These are phyloP conservation scores for Purpureocillium lavendulum DNA, from an alignment of 2,329 filamentous ascomycete species.

Conservation along the genomic window DNA sequence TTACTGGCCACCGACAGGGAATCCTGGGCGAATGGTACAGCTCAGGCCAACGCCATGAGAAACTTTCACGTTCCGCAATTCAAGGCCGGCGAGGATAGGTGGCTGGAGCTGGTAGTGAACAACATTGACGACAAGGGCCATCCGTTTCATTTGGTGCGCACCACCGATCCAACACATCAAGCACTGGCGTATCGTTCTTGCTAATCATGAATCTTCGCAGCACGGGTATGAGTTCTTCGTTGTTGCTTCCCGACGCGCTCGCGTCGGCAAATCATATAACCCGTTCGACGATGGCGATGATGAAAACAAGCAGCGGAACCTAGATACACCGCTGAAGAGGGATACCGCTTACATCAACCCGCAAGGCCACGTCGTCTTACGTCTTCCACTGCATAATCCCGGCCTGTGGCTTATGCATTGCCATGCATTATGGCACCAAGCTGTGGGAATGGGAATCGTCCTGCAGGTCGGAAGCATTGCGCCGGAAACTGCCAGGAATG, in stretches of 20 bases:
- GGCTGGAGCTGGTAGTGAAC: conserved; percentile 39
- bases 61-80: conserved; percentile 5
- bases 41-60: conserved; percentile 4
- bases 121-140: conserved; percentile 39
- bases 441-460: conserved; percentile 16
- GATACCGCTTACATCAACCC: conserved; percentile 6
- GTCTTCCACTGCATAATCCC: conserved; percentile 22
- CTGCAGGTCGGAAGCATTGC: too few relatives aligned
- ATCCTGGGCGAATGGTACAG: conserved; percentile 4
- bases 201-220: too few relatives aligned
- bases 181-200: too few relatives aligned
- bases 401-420: conserved; percentile 28
- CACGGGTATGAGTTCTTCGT: too few relatives aligned
- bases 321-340: too few relatives aligned
- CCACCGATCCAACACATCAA: conserved; percentile 12
- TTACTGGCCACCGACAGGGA: conserved; percentile 4
- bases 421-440: conserved; percentile 24
- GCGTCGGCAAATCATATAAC: too few relatives aligned
- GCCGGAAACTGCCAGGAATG: too few relatives aligned
- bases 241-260: too few relatives aligned
- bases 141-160: conserved; percentile 35
- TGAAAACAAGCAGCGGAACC: too few relatives aligned
- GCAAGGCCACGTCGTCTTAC: conserved; percentile 22
- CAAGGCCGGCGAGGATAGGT: conserved; percentile 14
- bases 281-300: too few relatives aligned